These are phyloP conservation scores for Bertia moriformis DNA, from an alignment of 2,329 filamentous ascomycete genomes.

Conservation along the genomic window DNA sequence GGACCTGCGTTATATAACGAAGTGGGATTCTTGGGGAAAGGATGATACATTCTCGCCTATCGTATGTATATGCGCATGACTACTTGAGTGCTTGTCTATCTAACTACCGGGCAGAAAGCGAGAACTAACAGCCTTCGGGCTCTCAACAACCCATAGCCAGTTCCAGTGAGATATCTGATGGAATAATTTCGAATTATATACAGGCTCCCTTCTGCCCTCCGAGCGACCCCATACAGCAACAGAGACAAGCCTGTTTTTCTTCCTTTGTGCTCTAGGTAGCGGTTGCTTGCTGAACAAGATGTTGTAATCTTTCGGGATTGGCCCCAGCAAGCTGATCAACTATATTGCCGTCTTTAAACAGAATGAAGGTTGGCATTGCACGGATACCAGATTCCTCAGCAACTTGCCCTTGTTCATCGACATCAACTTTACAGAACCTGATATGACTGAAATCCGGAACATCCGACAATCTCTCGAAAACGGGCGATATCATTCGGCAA, in stretches of 20 bases:
- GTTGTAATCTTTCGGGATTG: not conserved
- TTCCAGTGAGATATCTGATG: no score
- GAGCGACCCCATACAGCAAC: not conserved
- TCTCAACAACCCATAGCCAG: no score
- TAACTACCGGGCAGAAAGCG: no score
- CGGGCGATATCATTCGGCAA: conserved; percentile 82
- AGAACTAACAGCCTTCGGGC: no score
- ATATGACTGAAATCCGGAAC: conserved; percentile 26
- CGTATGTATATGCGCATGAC: no score
- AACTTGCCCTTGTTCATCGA: conserved; percentile 66
- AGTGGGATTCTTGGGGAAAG: no score
- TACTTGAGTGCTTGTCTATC: no score
- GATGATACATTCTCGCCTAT: no score
- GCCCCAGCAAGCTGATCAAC: conserved; percentile 31
- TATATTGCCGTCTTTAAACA: conserved; percentile 71
- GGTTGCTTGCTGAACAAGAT: not conserved
- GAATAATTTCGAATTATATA: no score
- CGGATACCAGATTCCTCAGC: conserved; percentile 65
- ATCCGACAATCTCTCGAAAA: conserved; percentile 47
- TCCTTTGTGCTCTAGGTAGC: not conserved
- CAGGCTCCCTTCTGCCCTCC: no score
- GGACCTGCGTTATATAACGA: no score
- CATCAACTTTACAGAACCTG: conserved; percentile 80
- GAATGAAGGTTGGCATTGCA: conserved; percentile 82
- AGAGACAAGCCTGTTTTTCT: not conserved